Evolutionary conservation across 2,329 filamentous ascomycete genomes (phyloP), one percentile per base, ranked within the genome.

Genomic region (Malbranchea zuffiana): DNA sequence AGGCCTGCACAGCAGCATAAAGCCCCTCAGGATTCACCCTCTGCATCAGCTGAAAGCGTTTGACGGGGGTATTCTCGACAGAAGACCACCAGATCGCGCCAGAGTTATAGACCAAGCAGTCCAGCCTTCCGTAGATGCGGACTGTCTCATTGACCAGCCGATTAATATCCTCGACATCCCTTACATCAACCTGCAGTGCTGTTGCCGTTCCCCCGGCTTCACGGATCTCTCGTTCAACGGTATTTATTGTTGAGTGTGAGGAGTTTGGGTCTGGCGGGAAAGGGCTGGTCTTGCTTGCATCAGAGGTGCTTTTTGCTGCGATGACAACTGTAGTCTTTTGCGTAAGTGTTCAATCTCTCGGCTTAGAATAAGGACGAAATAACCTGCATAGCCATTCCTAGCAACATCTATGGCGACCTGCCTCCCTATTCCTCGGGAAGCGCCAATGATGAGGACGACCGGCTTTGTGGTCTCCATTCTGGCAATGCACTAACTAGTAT

Each of bases 11-110:
- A 3, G 71, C 69, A 12, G 71, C 79, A 58, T 92, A 92, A 0
- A 92, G 64, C 0, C 84, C 85, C 48, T 84, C 77, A 0, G 74
- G 68, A 49, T 86, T 86, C 44, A 86, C 74, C 42, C 68, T 66
- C 59, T 86, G 80, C 78, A 87, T 83, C 46, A 80, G 71, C 54
- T 77, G 75, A 61, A 84, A 88, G n/a, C 82, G 71, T 57, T 80
- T 81, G 45, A 80, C 63, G 0, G 81, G 78, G 0, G 82, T 88
- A 31, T 77, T 72, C 35, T 77, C 71, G 0, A 92, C 75, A 1
- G 79, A 71, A 0, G 79, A 72, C 82, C 83, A 88, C 78, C 80
- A 90, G 47, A 92, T 86, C 2, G 84, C 84, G 26, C 84, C 84
- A 0, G 79, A 78, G 55, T 90, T 92, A 65, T 92, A 92, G 32